Base-by-base conservation (phyloP, 2,329 filamentous ascomycete species). In the Nigrospora osmanthi region DNA sequence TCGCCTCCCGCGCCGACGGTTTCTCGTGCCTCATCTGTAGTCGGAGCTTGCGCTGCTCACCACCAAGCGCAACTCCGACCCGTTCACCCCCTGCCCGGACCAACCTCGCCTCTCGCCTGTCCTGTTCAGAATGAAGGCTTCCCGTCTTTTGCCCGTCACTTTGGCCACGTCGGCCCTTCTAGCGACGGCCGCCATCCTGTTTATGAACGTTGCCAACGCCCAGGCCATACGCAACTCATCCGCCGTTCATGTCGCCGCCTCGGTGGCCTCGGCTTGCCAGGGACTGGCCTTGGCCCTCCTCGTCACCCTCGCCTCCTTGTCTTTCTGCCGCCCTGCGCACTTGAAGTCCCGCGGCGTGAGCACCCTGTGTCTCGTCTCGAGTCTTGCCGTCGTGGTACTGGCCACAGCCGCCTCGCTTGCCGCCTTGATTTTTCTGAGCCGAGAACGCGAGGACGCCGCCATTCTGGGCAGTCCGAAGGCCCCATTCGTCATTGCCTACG, bases 401-500 rank as follows among this genome's bases (percentile, higher is more conserved):
- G 71, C 74, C 10, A 65, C 72, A 16, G 65, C 64, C 3, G 56
- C 71, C 5, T 75, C 73, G 15, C 61, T 72, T 40, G 54, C 49
- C 36, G 50, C 68, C 39, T 57, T 79, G 42, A 63, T 70, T 19
- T 61, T 60, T 46, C 59, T 72, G 42, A 58, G 61, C 52, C 66
- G 61, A 41, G 63, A 54, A 30, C 56, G 54, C 0, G 49, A 52
- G 10, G 52, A 54, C 11, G 48, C 61, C 2, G 52, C 60, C 6
- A 56, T 68, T 11, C 47, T 68, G 33, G 63, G 64, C 6, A 52
- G 61, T 3, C 58, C 58, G 7, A 56, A 56, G 14, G 52, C 48
- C 14, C 57, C 57, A 35, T 67, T 74, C 39, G 54, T 78, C 33
- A 57, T 70, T 13, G 74, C 69, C 31, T 59, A 67, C 4, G 66